A percentile compares a stretch with the other conserved stretches of the same genome.
phyloP scores from a whole-genome alignment of 2,329 filamentous ascomycete genomes.

The Sporothrix pseudoabietina region DNA sequence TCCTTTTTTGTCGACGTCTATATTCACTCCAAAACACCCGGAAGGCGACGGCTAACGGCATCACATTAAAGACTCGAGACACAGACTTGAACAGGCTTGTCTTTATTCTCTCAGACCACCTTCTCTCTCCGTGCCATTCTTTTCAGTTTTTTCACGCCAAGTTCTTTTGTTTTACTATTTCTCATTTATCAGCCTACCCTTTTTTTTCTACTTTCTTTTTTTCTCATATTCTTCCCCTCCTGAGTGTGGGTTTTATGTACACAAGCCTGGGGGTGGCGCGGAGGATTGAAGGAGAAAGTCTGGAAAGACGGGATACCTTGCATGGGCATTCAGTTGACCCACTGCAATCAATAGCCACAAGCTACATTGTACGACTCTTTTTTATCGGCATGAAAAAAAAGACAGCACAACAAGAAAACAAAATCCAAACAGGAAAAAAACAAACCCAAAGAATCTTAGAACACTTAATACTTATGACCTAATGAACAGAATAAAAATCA shows the following conservation, averaged over 20 bases:
- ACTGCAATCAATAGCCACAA: background rate
- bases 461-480: background rate
- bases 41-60: background rate
- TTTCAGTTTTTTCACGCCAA: background rate
- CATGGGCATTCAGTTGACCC: conserved; percentile 12
- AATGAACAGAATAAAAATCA: background rate
- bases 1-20: background rate
- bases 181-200: conserved; percentile 1
- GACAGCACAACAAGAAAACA: background rate
- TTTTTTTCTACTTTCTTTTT: background rate
- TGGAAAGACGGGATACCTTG: background rate
- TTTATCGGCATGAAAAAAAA: background rate
- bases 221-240: background rate
- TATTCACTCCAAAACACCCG: background rate
- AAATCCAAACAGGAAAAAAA: conserved; percentile 14
- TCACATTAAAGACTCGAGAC: background rate
- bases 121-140: conserved; percentile 2
- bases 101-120: background rate
- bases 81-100: background rate
- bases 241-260: background rate
- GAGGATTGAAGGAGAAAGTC: background rate
- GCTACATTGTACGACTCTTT: background rate
- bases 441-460: background rate
- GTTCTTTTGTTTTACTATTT: background rate
- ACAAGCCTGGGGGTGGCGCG: background rate